These are phyloP conservation scores for Lentinula sp. DNA, from an alignment of 768 basidiomycete species.

Conservation along the genomic window DNA sequence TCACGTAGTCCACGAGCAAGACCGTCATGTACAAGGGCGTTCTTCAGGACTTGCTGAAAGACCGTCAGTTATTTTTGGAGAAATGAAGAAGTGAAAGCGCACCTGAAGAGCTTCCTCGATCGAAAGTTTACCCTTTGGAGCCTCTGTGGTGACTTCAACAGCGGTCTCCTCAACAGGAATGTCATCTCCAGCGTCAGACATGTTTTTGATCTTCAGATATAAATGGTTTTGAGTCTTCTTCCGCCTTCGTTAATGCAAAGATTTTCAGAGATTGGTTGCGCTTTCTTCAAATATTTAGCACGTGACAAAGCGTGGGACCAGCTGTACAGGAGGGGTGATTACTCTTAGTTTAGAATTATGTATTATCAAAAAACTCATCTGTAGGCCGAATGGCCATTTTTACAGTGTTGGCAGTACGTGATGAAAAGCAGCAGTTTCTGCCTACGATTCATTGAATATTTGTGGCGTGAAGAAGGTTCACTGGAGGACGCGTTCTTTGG, in stretches of 20 bases:
- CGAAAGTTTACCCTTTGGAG: slow-evolving; percentile 91
- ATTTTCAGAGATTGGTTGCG: slow-evolving; percentile 25
- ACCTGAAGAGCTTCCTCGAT: slow-evolving; percentile 95
- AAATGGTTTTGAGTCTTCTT: slow-evolving; percentile 57
- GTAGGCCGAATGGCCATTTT: too few species aligned
- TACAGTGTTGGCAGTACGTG: too few species aligned
- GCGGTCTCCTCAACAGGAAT: slow-evolving; percentile 53
- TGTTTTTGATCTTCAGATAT: slow-evolving; percentile 28
- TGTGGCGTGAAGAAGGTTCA: too few species aligned
- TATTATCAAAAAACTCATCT: too few species aligned
- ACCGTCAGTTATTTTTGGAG: neutral
- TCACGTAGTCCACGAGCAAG: slow-evolving; percentile 97
- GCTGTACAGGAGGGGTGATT: neutral
- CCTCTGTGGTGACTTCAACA: slow-evolving; percentile 82
- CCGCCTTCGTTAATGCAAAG: slow-evolving; percentile 91
- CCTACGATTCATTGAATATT: too few species aligned
- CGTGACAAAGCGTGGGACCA: neutral
- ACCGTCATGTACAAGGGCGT: slow-evolving; percentile 95
- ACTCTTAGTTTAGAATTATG: too few species aligned
- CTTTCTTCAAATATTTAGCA: neutral
- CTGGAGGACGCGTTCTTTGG: too few species aligned
- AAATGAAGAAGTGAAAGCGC: slow-evolving; percentile 8
- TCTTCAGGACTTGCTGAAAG: slow-evolving; percentile 93
- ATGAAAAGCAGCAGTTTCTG: too few species aligned
- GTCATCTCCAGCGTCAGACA: slow-evolving; percentile 99